Base-by-base conservation (phyloP, 2,329 filamentous ascomycete species). In the Sporothrix dimorphospora region DNA sequence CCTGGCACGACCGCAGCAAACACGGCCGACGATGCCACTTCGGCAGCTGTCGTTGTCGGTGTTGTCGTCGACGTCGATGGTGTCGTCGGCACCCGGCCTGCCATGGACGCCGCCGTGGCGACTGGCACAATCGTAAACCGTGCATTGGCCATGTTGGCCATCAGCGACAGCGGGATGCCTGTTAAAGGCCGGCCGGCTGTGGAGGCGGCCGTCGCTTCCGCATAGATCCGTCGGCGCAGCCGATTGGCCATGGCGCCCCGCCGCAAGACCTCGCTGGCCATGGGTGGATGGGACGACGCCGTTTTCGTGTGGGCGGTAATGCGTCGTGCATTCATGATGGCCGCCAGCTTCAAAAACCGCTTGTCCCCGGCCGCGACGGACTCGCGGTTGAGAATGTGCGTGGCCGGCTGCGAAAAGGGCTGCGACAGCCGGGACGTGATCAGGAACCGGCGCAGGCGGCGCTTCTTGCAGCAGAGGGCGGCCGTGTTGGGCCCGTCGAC, bases 371-470 rank as follows among this genome's bases (percentile, higher is more conserved):
- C 75, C 0, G 82, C 79, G 12, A 80, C 77, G 14, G 82, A 84
- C 71, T 88, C 89, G 34, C 89, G 86, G 78, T 90, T 88, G 69
- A 90, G 84, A 72, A 92, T 91, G 76, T 93, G 90, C 57, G 90
- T 89, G 3, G 91, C 89, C 0, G 91, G 91, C 38, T 87, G 83
- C 0, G 90, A 92, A 79, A 89, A 93, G 1, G 91, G 90, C 65
- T 85, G 86, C 11, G 90, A 92, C 0, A 93, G 87, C 8, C 90
- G 86, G 24, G 90, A 92, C 1, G 91, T 93, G 77, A 92, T 88
- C 57, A 93, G 84, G 24, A 86, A 81, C 2, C 88, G 82, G 0
- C 89, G 85, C 4, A 93, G 81, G 3, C 91, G 85, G 30, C 91
- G 87, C 80, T 93, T 93, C 83, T 94, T 93, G 78, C 81, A 84